These are phyloP conservation scores for Apophysomyces ossiformis DNA, from an alignment of 371 early-diverging fungal genomes.

Conservation along the genomic window DNA sequence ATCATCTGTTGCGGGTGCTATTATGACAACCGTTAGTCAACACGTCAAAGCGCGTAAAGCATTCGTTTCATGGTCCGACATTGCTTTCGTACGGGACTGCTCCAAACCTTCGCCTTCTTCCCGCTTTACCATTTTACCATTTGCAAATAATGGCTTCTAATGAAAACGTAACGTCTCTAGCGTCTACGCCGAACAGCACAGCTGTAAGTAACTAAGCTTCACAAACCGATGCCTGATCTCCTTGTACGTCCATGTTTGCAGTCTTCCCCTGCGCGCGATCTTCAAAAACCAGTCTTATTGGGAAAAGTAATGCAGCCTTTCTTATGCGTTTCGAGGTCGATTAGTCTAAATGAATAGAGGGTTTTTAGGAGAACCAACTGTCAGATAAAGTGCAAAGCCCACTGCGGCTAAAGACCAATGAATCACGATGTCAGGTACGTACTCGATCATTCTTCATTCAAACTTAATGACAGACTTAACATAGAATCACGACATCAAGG, in stretches of 20 bases:
- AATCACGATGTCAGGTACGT: not conserved
- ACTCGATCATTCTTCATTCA: not conserved
- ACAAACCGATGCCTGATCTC: not conserved
- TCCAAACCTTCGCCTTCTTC: too few relatives aligned
- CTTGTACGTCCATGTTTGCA: not conserved
- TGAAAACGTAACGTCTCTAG: not conserved
- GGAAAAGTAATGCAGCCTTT: not conserved
- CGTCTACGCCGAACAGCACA: slow-evolving; percentile 1
- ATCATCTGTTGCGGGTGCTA: too few relatives aligned
- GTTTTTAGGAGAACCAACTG: not conserved
- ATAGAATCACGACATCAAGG: slow-evolving; percentile 4
- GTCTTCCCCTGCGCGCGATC: slow-evolving; percentile 7
- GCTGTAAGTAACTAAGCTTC: not conserved
- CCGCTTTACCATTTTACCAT: too few relatives aligned
- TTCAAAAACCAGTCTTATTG: slow-evolving; percentile 1
- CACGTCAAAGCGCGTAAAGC: too few relatives aligned
- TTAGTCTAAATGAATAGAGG: not conserved
- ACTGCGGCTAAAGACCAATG: not conserved
- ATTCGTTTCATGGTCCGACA: too few relatives aligned
- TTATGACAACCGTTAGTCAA: too few relatives aligned
- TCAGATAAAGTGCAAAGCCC: not conserved
- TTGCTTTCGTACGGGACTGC: too few relatives aligned
- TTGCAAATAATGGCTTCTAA: not conserved
- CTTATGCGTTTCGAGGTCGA: not conserved
- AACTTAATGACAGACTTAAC: not conserved